Conservation (phyloP, 2,329 filamentous ascomycete species). For the Xenosphaeropsis pyriputrescens region DNA sequence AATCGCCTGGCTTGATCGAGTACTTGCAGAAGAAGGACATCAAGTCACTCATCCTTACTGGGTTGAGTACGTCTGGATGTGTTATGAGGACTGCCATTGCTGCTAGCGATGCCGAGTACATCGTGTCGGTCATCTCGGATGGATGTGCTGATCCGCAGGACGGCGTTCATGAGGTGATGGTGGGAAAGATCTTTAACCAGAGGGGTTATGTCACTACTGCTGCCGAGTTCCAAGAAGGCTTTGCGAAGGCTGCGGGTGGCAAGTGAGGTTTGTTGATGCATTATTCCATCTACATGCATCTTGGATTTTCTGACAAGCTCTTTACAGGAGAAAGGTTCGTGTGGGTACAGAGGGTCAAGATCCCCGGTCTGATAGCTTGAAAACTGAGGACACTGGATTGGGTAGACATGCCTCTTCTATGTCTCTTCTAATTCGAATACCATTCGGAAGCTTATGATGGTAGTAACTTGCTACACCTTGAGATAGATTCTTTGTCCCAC, state of each 20-base stretch:
- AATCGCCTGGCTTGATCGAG: constrained; percentile 12
- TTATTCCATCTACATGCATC: too few species aligned
- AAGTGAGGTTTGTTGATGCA: too few species aligned
- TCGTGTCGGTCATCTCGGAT: constrained; percentile 15
- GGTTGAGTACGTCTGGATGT: constrained; percentile 10
- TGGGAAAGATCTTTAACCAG: background rate
- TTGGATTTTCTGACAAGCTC: too few species aligned
- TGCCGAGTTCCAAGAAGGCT: constrained; percentile 1
- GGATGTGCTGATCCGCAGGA: constrained; percentile 12
- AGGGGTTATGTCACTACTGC: constrained; percentile 1
- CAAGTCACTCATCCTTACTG: constrained; percentile 9
- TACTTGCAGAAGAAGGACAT: constrained; percentile 10
- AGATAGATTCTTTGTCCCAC: too few species aligned
- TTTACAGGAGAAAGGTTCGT: too few species aligned
- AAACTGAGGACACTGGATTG: too few species aligned
- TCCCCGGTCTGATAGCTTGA: too few species aligned
- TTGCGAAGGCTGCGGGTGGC: background rate
- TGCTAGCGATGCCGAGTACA: constrained; percentile 13
- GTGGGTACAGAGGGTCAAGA: too few species aligned
- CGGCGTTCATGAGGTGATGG: constrained; percentile 6
- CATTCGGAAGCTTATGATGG: too few species aligned
- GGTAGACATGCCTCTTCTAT: too few species aligned
- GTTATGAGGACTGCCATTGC: constrained; percentile 13
- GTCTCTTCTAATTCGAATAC: too few species aligned
- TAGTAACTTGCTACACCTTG: too few species aligned